These are phyloP conservation scores for Apiospora koreana DNA, from an alignment of 2,329 filamentous ascomycete genomes.

Conservation along the genomic window DNA sequence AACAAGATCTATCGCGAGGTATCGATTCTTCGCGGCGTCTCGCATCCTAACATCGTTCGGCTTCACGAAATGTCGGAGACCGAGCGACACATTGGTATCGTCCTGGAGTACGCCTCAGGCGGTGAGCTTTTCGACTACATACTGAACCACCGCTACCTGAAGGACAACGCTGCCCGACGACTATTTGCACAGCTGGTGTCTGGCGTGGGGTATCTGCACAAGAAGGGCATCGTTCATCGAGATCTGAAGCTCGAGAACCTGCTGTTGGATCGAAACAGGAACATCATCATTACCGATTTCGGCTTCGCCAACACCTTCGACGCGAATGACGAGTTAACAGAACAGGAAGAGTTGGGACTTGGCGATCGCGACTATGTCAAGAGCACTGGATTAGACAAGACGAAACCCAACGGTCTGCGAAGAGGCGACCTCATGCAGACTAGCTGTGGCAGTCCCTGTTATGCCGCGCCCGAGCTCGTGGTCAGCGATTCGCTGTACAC, in stretches of 20 bases:
- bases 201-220: conserved; percentile 95
- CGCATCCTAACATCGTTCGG: conserved; percentile 95
- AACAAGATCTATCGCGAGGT: conserved; percentile 99
- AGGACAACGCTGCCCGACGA: conserved; percentile 86
- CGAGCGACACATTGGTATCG: conserved; percentile 95
- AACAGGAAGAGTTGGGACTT: conserved; percentile 87
- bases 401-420: conserved; percentile 72
- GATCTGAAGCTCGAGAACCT: conserved; percentile 97
- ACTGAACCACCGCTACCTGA: conserved; percentile 92
- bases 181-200: conserved; percentile 95
- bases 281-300: conserved; percentile 99
- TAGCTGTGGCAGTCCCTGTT: conserved; percentile 96
- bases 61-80: conserved; percentile 99
- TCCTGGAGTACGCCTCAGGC: conserved; percentile 96
- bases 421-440: conserved; percentile 98
- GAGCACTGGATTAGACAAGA: conserved; percentile 78
- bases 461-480: conserved; percentile 93
- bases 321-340: conserved; percentile 79
- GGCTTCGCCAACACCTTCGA: conserved; percentile 99
- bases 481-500: conserved; percentile 98
- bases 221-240: conserved; percentile 96
- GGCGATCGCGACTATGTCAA: conserved; percentile 88
- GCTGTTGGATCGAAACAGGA: conserved; percentile 90
- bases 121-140: conserved; percentile 99
- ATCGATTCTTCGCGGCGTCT: conserved; percentile 80